phyloP scores from a whole-genome alignment of 2,329 filamentous ascomycete species.

The Zasmidium citrigriseum region DNA sequence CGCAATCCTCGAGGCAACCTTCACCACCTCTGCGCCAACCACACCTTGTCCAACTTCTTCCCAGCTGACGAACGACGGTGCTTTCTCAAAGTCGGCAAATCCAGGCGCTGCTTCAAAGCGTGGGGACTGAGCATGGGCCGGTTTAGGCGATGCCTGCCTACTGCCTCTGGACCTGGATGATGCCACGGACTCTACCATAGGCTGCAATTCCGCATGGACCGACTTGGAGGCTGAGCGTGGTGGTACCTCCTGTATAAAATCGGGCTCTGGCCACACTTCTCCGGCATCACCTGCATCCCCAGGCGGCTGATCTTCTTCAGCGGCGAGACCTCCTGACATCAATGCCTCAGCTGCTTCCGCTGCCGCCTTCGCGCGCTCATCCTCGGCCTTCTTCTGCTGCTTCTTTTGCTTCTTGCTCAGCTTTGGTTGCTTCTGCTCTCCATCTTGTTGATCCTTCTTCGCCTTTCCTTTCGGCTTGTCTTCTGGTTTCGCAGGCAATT shows the following conservation, averaged over 20 bases:
- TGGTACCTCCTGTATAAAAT: too few species aligned
- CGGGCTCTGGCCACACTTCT: neutral
- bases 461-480: neutral
- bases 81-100: neutral
- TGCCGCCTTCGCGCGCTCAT: constrained; percentile 5
- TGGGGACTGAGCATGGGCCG: neutral
- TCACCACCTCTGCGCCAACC: neutral
- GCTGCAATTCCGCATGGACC: constrained; percentile 2
- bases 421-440: constrained; percentile 6
- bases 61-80: neutral
- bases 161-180: neutral
- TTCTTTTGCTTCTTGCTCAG: constrained; percentile 12
- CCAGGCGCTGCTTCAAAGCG: too few species aligned
- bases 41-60: constrained; percentile 2
- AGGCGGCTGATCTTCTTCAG: neutral
- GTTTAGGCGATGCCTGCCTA: neutral
- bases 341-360: constrained; percentile 14
- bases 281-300: neutral
- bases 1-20: neutral
- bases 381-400: neutral
- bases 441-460: constrained; percentile 2
- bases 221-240: neutral
- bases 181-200: constrained; percentile 11
- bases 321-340: constrained; percentile 28
- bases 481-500: neutral